Percentiles rank a stretch among this genome's conserved stretches.
These are phyloP conservation scores for Blastocystis sp. DNA, from an alignment of 352 stramenopile species.

Conservation along the genomic window DNA sequence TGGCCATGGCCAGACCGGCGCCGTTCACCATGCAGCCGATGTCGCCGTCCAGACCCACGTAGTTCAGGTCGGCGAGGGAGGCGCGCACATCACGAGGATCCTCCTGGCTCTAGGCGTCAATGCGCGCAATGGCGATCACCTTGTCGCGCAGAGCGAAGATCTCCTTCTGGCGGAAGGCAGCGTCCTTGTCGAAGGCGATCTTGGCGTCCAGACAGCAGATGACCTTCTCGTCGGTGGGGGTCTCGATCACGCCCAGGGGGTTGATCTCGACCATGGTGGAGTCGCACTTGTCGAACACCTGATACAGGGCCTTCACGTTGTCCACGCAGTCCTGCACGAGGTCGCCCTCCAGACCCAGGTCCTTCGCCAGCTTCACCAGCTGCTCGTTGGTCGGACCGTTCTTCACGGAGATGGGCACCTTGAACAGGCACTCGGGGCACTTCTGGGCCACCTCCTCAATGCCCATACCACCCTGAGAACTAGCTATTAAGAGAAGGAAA, in stretches of 20 bases:
- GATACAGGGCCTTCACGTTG: slow-evolving; percentile 82
- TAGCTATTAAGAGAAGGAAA: neutral
- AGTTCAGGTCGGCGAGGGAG: slow-evolving; percentile 92
- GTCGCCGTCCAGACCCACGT: slow-evolving; percentile 96
- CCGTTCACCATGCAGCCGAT: slow-evolving; percentile 99
- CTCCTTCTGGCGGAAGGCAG: slow-evolving; percentile 90
- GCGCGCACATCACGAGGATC: slow-evolving; percentile 90
- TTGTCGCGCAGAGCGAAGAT: slow-evolving; percentile 85
- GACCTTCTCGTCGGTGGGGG: slow-evolving; percentile 82
- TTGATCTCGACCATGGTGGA: slow-evolving; percentile 87
- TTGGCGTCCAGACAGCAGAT: slow-evolving; percentile 91
- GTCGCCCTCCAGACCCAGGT: slow-evolving; percentile 76
- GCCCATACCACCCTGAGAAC: slow-evolving; percentile 82
- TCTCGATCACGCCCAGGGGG: slow-evolving; percentile 88
- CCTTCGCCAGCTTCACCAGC: slow-evolving; percentile 77
- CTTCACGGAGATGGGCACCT: slow-evolving; percentile 89
- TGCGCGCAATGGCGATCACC: neutral
- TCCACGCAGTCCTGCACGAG: slow-evolving; percentile 70
- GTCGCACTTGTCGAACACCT: slow-evolving; percentile 91
- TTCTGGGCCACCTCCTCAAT: slow-evolving; percentile 93
- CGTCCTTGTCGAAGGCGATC: slow-evolving; percentile 98
- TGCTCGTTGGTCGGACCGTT: slow-evolving; percentile 83
- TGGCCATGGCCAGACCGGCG: slow-evolving; percentile 95
- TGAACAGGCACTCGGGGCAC: slow-evolving; percentile 87
- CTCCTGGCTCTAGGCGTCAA: slow-evolving; percentile 79